A percentile compares a stretch with the other conserved stretches of the same genome.
Conservation (phyloP, 108 stramenopile species). For the Cylindrotheca closterium region DNA sequence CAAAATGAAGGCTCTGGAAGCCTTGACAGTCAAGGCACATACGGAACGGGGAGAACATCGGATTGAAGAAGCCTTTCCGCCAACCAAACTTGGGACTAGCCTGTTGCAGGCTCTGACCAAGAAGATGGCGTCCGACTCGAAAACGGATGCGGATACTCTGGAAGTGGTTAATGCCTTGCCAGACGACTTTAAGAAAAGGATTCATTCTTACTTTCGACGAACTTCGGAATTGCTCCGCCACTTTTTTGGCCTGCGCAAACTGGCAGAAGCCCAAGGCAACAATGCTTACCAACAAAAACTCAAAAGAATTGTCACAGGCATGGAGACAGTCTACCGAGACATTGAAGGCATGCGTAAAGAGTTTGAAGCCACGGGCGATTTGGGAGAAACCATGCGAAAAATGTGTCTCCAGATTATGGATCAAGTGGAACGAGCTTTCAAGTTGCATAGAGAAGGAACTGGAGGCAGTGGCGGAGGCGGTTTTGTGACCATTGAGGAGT, state of each 20-base stretch:
- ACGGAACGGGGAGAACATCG: constrained; percentile 6
- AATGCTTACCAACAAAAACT: constrained; percentile 48
- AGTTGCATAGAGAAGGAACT: constrained; percentile 71
- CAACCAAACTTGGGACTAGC: constrained; percentile 60
- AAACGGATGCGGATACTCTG: constrained; percentile 75
- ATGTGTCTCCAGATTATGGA: constrained; percentile 91
- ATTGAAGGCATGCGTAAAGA: constrained; percentile 60
- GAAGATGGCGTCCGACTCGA: constrained; percentile 77
- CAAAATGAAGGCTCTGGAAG: constrained; percentile 20
- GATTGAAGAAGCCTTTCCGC: constrained; percentile 60
- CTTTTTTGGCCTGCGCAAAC: constrained; percentile 75
- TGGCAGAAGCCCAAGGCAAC: constrained; percentile 25
- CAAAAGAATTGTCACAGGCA: constrained; percentile 70
- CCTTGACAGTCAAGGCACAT: neutral
- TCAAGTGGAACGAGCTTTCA: constrained; percentile 86
- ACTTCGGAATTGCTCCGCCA: constrained; percentile 82
- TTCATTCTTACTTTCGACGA: constrained; percentile 80
- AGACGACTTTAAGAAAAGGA: constrained; percentile 66
- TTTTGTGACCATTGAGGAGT: constrained; percentile 64
- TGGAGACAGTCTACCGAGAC: constrained; percentile 69
- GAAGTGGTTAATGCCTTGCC: constrained; percentile 63
- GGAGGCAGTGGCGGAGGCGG: constrained; percentile 63
- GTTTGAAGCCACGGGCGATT: constrained; percentile 50
- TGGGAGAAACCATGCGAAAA: constrained; percentile 66
- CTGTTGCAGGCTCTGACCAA: constrained; percentile 78